phyloP scores from a whole-genome alignment of 805 yeast species.

The Ogataea pilisensis region DNA sequence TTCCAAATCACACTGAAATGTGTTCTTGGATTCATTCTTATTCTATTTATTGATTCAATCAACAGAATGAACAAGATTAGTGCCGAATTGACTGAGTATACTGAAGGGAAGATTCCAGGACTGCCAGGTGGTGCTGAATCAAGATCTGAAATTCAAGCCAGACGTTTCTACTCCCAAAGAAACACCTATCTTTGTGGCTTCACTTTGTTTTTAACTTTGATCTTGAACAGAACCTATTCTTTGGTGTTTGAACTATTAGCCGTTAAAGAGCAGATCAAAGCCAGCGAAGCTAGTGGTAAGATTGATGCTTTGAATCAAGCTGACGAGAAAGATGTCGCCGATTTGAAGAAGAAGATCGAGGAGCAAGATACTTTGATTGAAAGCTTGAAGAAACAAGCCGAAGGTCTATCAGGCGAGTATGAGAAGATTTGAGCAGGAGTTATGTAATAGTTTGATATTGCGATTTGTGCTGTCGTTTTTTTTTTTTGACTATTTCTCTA shows the following conservation, averaged over 20 bases:
- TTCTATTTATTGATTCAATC: slow-evolving; percentile 83
- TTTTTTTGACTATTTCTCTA: background rate
- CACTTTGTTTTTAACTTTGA: slow-evolving; percentile 83
- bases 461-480: too few species aligned
- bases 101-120: slow-evolving; percentile 22
- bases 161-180: slow-evolving; percentile 93
- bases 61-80: slow-evolving; percentile 73
- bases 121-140: slow-evolving; percentile 42
- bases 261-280: slow-evolving; percentile 51
- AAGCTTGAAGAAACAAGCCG: slow-evolving; percentile 69
- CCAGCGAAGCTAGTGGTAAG: slow-evolving; percentile 6
- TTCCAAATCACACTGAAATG: slow-evolving; percentile 78
- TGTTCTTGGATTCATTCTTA: slow-evolving; percentile 73
- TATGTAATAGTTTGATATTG: background rate
- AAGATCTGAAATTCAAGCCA: slow-evolving; percentile 80
- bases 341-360: slow-evolving; percentile 47
- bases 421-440: slow-evolving; percentile 25
- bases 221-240: slow-evolving; percentile 77
- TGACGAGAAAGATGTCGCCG: slow-evolving; percentile 37
- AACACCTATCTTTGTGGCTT: slow-evolving; percentile 95
- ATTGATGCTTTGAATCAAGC: slow-evolving; percentile 23
- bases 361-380: slow-evolving; percentile 63
- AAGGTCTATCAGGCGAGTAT: slow-evolving; percentile 60
- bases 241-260: slow-evolving; percentile 69
- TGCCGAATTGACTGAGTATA: slow-evolving; percentile 46